Conservation (phyloP, 192 early-diverging fungal genomes). For the Coemansia sp. region DNA sequence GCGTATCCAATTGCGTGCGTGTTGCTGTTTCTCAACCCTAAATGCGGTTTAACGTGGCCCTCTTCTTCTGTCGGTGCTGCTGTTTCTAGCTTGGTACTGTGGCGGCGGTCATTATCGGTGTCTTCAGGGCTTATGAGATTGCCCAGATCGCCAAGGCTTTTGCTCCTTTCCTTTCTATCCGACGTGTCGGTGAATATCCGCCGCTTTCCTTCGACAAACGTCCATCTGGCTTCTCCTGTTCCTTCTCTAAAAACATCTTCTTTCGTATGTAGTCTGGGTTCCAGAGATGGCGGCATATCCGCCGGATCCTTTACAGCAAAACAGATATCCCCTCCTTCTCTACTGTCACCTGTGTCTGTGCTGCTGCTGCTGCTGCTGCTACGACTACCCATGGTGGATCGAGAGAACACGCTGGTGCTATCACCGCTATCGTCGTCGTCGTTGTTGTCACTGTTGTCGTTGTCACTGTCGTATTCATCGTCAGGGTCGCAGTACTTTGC, state of each 20-base stretch:
- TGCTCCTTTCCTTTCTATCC: conserved; percentile 1
- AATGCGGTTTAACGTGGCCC: not conserved
- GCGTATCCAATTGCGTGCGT: not conserved
- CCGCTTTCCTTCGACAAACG: not conserved
- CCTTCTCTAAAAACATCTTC: not conserved
- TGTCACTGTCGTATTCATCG: not conserved
- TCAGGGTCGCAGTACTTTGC: not conserved
- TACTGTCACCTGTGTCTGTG: not conserved
- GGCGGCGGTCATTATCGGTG: conserved; percentile 1
- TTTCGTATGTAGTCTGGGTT: not conserved
- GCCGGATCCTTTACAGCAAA: not conserved
- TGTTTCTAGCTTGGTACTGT: not conserved
- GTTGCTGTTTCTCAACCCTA: not conserved
- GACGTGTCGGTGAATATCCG: not conserved
- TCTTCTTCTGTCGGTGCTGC: too few relatives aligned
- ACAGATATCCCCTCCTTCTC: not conserved
- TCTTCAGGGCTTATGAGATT: not conserved
- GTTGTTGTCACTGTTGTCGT: not conserved
- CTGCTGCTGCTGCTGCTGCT: not conserved
- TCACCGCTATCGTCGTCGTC: not conserved
- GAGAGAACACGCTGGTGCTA: not conserved
- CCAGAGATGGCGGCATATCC: not conserved
- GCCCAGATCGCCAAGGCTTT: conserved; percentile 18
- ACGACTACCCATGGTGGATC: not conserved
- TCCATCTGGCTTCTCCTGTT: not conserved